Evolutionary conservation across 768 basidiomycete species (phyloP).

Genomic region (Tricholoma bakamatsutake): DNA sequence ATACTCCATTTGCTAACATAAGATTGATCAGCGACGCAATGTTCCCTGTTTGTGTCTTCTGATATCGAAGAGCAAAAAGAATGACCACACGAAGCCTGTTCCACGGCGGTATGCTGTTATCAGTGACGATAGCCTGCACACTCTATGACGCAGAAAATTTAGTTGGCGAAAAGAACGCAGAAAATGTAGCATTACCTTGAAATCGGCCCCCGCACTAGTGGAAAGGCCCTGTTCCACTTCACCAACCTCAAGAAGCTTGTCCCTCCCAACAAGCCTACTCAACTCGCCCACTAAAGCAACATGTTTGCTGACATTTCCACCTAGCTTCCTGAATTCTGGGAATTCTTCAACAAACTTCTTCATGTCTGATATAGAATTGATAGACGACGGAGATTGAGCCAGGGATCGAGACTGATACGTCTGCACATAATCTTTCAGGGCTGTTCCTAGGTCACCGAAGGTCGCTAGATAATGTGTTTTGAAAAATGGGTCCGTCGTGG

Average conservation of each 20-base stretch:
- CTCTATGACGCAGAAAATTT: conserved; percentile 37
- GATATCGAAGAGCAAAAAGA: conserved; percentile 90
- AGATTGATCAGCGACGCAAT: conserved; percentile 76
- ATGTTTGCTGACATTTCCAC: conserved; percentile 98
- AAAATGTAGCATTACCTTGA: conserved; percentile 49
- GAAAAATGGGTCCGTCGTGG: conserved; percentile 91
- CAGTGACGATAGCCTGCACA: conserved; percentile 74
- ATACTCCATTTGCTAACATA: conserved; percentile 68
- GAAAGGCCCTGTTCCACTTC: conserved; percentile 97
- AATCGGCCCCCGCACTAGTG: conserved; percentile 85
- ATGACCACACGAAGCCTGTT: conserved; percentile 90
- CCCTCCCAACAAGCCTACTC: conserved; percentile 80
- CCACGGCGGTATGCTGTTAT: conserved; percentile 60
- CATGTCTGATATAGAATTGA: conserved; percentile 96
- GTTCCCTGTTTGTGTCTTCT: conserved; percentile 79
- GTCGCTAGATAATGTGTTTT: conserved; percentile 85
- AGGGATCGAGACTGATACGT: conserved; percentile 85
- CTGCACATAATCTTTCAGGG: conserved; percentile 88
- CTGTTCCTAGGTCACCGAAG: conserved; percentile 93
- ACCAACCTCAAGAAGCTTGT: conserved; percentile 83
- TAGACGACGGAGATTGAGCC: conserved; percentile 67
- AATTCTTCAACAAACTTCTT: conserved; percentile 97
- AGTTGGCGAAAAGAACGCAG: neutral
- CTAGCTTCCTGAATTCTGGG: conserved; percentile 93
- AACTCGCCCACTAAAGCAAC: conserved; percentile 96